Evolutionary conservation across 139 green algal species (phyloP), one percentile per base, ranked within the genome.

Genomic region (Astrephomene gubernaculifera): DNA sequence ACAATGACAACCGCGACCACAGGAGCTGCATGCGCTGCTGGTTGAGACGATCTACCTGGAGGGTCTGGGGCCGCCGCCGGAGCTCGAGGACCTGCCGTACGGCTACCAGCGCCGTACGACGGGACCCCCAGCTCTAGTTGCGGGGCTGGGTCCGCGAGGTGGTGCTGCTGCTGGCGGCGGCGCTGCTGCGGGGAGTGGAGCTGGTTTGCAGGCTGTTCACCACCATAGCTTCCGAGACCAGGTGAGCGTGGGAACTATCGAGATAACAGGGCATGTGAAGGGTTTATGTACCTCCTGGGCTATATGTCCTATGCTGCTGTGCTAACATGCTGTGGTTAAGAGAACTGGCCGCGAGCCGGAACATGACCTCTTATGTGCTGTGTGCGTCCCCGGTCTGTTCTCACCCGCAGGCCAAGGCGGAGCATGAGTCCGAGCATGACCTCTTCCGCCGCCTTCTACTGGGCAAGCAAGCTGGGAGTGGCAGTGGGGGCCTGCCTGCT

Each of bases 391-490:
- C n/a, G n/a, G n/a, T n/a, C n/a, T n/a, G n/a, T n/a, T n/a, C n/a
- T n/a, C 31, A 4, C 33, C 19, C 65, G 49, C 74, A 82, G 54
- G 74, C 38, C 36, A 68, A 70, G 53, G 76, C 76, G 39, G 85
- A 89, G 85, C 85, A 89, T 69, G 68, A 72, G 57, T 71, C 65
- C 8, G 85, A 89, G 78, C 85, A 89, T 25, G 43, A 82, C 45
- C 29, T 81, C 24, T 86, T 89, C 60, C 68, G 76, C n/a, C 68
- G 57, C 2, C 71, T 89, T 31, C 69, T 89, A 44, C 76, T 89
- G 31, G 78, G 85, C 54, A 69, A 65, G 38, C 36, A 64, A 35
- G 25, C 54, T 33, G 35, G 64, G 12, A 35, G 33, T 2, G 64
- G 35, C 27, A 14, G 8, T 4, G 35, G 64, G 7, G 54, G 24